Evolutionary conservation across 1,284 basidiomycete species (phyloP), one percentile per base, ranked within the genome.

Genomic region (Pholiota adiposa): DNA sequence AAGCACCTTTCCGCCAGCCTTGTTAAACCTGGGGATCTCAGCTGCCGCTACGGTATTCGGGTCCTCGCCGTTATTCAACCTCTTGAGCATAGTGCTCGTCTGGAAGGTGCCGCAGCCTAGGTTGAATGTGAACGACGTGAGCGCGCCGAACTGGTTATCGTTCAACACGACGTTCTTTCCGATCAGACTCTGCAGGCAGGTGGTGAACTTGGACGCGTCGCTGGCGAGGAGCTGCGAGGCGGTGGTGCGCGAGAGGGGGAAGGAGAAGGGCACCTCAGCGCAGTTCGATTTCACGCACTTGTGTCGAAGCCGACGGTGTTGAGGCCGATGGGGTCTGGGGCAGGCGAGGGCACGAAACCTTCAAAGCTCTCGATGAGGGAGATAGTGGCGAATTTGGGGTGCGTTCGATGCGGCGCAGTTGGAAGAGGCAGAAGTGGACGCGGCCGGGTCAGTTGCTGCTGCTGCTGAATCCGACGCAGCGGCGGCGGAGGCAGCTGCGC

Each of bases 71-170:
- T 60, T 65, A 51, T 76, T 75, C 61, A 76, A 58, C 29, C 72
- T 61, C 58, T 66, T 70, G 50, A 73, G 51, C 58, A 76, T 60
- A 8, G 72, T 74, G 43, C 71, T 73, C 7, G 55, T 64, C 58
- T 69, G 56, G 19, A 75, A 65, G 29, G 65, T 68, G 34, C 65
- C 67, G 57, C 75, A 75, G 12, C 75, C 75, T 4, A 73, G 61
- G 56, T 75, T 75, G 65, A 73, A 73, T 54, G 73, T 65, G 55
- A 70, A 76, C 7, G 69, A 63, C 14, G 68, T 69, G 19, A 75
- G 61, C 8, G 75, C 75, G 38, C 73, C 75, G 58, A 72, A 69
- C 59, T 76, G 75, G 66, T 75, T 75, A 51, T 70, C 73, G 36
- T 74, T 76, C 41, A 76, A 65, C 36, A 54, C 63, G 21, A 75